Base-by-base conservation (phyloP, 1,284 basidiomycete genomes). In the Hemileia vastatrix region DNA sequence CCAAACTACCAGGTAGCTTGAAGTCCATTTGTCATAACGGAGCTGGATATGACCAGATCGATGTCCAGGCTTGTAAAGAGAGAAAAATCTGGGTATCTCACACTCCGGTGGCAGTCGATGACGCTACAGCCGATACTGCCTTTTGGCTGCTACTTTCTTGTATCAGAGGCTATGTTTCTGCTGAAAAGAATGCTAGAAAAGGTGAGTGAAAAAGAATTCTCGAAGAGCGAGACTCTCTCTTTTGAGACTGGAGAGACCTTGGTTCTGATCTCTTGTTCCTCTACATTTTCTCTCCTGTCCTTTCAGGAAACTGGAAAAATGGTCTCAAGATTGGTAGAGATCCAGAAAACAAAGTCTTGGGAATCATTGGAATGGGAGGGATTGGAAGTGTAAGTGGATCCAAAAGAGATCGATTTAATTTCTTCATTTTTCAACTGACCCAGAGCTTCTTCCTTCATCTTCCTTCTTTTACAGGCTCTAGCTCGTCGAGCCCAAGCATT, bases 11-110 rank as follows among this genome's bases (percentile, higher is more conserved):
- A 2, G 66, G 78, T 1, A 81, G 80, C 24, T 80, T 93, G 63
- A 85, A 86, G 72, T 91, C 87, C 84, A 89, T 94, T 68, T 87
- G 86, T 1, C 89, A 92, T 76, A 91, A 92, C 67, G 90, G 90
- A n/a, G 90, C 90, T 0, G 90, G 91, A 2, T 93, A 93, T 72
- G 88, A 90, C 75, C 84, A 86, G 68, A 86, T 72, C 72, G 76
- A 63, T 52, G 73, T 67, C 1, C 6, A 18, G 1, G 48, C 48
- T 19, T 49, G 48, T 19, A 49, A n/a, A 21, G 9, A 33, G n/a
- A 18, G 53, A 18, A 33, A 18, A 15, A 90, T 94, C 69, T 79
- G 78, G 57, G 84, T 94, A n/a, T 89, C 88, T 13, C 90, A 95
- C 73, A 94, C 91, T 0, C 91, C 91, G 2, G 84, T 85, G 15